Base-by-base conservation (phyloP, 768 basidiomycete genomes). In the Cantharellus cinnabarinus region DNA sequence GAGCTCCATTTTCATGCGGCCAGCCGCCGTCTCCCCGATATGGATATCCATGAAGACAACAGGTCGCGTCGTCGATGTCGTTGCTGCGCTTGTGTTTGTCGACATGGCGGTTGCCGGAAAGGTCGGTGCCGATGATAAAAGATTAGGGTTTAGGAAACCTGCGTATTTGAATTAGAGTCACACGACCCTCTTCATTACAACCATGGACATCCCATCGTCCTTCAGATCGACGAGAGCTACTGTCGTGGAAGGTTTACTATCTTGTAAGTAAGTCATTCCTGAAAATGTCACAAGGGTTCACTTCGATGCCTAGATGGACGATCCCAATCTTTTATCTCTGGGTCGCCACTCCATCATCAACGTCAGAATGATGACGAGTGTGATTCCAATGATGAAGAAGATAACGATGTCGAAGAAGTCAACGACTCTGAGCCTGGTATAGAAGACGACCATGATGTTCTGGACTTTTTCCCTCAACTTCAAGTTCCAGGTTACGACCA, bases 1-100 rank as follows among this genome's bases (percentile, higher is more conserved):
- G 15, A 99, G 74, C 70, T 99, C 94, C 82, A 99, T 94, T 73
- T 97, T 98, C 64, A 99, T 76, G 40, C 95, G 74, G 14, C 93
- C 94, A 2, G 89, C 89, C 40, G 89, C 88, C 0, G 91, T 97
- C 72, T 98, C 94, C 50, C 95, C 95, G 55, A 99, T 97, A 55
- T 86, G 80, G 61, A 98, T 75, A 68, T 99, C 95, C 81, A 99
- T 93, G 70, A 99, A 99, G 59, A 95, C 91, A 53, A 99, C 74
- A 0, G 95, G 94, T 15, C 94, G 79, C 2, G 64, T 64, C 29
- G 60, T 37, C 7, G 62, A 59, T 20, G 48, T 29, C 44, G 44
- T 29, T 10, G 44, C 29, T 10, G 44, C 10, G 20, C 20, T 29
- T 29, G 20, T 29, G 20, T 29, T 29, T 29, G 20, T 29, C 44